Conservation (phyloP, 108 stramenopile species). For the Thalassiosira profunda region DNA sequence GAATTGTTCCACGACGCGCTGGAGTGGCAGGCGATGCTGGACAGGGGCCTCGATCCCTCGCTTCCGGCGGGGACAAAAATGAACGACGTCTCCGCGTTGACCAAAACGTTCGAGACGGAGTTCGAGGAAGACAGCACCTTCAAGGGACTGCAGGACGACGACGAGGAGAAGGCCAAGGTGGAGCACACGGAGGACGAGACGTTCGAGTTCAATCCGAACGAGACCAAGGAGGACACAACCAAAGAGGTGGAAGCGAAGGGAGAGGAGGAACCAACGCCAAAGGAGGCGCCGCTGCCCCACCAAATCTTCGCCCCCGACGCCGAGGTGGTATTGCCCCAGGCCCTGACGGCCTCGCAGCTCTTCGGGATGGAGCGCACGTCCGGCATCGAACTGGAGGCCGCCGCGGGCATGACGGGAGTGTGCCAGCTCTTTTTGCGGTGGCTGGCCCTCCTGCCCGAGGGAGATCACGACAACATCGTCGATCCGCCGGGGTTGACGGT, state of each 20-base stretch:
- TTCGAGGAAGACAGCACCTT: slow-evolving; percentile 50
- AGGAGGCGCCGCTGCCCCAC: slow-evolving; percentile 66
- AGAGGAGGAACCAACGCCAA: slow-evolving; percentile 26
- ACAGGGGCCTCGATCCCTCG: slow-evolving; percentile 32
- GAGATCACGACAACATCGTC: slow-evolving; percentile 89
- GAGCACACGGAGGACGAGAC: slow-evolving; percentile 14
- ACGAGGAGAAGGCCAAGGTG: background rate
- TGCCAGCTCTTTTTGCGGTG: slow-evolving; percentile 84
- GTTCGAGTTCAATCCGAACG: slow-evolving; percentile 27
- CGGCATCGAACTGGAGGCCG: slow-evolving; percentile 91
- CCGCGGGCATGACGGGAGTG: slow-evolving; percentile 77
- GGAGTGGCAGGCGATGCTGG: slow-evolving; percentile 26
- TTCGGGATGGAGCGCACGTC: slow-evolving; percentile 85
- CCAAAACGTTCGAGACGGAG: slow-evolving; percentile 76
- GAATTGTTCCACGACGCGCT: slow-evolving; percentile 82
- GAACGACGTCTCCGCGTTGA: slow-evolving; percentile 55
- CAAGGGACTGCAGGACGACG: slow-evolving; percentile 18
- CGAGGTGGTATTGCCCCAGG: slow-evolving; percentile 88
- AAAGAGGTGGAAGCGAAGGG: background rate
- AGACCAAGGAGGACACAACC: background rate
- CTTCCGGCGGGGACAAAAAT: slow-evolving; percentile 14
- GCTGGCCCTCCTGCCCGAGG: slow-evolving; percentile 91
- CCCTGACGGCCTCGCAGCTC: slow-evolving; percentile 86
- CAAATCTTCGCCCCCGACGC: slow-evolving; percentile 87
- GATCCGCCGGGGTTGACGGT: slow-evolving; percentile 91